Percentiles rank a stretch among this genome's conserved stretches.
Conservation (phyloP, 2,329 filamentous ascomycete species). For the Trichoderma endophyticum region DNA sequence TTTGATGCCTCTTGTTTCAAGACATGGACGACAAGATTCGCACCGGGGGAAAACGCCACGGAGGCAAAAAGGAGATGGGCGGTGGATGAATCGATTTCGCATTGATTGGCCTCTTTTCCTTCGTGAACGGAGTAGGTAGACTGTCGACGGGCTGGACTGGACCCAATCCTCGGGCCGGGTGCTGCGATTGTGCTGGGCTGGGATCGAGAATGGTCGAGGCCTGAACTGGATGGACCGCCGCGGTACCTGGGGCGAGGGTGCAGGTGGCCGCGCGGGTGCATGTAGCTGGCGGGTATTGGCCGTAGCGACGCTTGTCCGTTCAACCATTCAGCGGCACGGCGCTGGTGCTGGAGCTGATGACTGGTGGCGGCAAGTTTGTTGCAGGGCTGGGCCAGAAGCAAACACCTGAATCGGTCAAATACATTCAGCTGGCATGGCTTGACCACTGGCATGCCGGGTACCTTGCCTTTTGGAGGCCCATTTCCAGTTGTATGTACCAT, state of each 20-base stretch:
- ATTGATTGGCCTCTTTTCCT: neutral
- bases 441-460: neutral
- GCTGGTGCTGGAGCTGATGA: neutral
- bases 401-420: neutral
- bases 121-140: too few relatives aligned
- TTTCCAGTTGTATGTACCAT: neutral
- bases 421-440: neutral
- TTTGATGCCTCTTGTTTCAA: neutral
- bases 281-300: neutral
- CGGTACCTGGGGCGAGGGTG: neutral
- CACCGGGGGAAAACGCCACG: neutral
- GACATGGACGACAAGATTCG: neutral
- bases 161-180: neutral
- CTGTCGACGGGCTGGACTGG: neutral
- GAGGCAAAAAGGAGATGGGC: neutral
- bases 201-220: conserved; percentile 1
- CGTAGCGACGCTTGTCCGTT: neutral
- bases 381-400: neutral
- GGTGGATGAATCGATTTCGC: neutral
- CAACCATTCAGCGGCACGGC: too few relatives aligned
- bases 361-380: neutral
- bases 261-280: neutral
- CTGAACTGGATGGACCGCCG: neutral
- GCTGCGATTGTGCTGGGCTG: neutral
- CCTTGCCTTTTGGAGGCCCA: neutral